Base-by-base conservation (phyloP, 306 rosid species). In the Corylus americana region DNA sequence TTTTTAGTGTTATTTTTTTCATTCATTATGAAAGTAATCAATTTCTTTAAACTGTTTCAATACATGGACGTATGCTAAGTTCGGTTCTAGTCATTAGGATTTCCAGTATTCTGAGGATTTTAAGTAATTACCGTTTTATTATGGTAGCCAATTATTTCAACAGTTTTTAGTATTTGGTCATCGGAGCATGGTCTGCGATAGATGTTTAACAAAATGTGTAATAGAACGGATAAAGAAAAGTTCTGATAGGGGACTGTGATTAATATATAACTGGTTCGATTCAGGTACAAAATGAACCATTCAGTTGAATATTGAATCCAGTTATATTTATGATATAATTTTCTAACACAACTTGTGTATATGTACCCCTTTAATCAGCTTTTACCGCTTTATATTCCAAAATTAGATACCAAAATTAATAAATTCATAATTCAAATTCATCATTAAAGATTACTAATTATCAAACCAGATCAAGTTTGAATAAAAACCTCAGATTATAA, bases 281-380 rank as follows among this genome's bases (percentile, higher is more conserved):
- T 66, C 7, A 47, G 71, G 71, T 35, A 66, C 49, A 17, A n/a
- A 66, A 66, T 66, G 71, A 35, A 66, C 50, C 50, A 66, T 37
- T 17, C 71, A 66, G 49, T 37, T 17, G 71, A 59, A 66, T 66
- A 11, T 20, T 17, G 71, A 66, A 35, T 44, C 71, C 50, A 2
- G 8, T 37, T 16, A 44, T 66, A 35, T 35, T 29, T 37, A 39
- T 66, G 2, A 37, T 11, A 16, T 11, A 66, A 37, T 1, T 7
- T 29, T 66, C 39, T 16, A 22, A 39, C 27, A 66, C 12, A 66
- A 37, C 13, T 12, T 39, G 16, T 10, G 48, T 18, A 17, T n/a
- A 20, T 9, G 25, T 59, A 25, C 12, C 45, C 35, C 44, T 27
- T 29, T 29, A 22, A 63, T 63, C 39, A 63, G 70, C 70, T 63